phyloP scores from a whole-genome alignment of 805 yeast species.

The Wickerhamiella musiphila region DNA sequence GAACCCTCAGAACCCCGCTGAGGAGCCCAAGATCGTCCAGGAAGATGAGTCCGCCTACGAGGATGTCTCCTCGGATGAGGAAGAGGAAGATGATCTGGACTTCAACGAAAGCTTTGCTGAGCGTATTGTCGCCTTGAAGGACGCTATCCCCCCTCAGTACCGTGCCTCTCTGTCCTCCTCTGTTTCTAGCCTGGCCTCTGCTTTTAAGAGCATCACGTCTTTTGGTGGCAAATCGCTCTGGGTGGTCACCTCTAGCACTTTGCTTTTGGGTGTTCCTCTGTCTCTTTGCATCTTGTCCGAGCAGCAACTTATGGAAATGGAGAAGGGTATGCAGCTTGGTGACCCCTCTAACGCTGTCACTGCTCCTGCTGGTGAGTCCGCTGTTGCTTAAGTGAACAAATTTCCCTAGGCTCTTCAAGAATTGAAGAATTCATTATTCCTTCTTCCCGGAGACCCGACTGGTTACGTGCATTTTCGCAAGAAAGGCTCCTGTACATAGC shows the following conservation, averaged over 20 bases:
- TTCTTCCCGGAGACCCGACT: neutral
- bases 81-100: conserved; percentile 45
- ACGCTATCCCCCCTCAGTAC: conserved; percentile 76
- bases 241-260: conserved; percentile 67
- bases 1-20: conserved; percentile 24
- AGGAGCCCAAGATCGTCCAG: conserved; percentile 26
- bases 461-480: neutral
- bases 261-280: conserved; percentile 83
- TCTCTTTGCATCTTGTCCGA: conserved; percentile 78
- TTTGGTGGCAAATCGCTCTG: conserved; percentile 67
- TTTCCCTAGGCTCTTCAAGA: no score
- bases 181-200: conserved; percentile 20
- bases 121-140: conserved; percentile 80
- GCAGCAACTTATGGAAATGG: conserved; percentile 87
- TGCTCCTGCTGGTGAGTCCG: conserved; percentile 22
- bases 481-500: neutral
- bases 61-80: conserved; percentile 34
- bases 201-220: conserved; percentile 30
- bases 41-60: conserved; percentile 32
- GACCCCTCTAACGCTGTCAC: conserved; percentile 15
- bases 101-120: conserved; percentile 73
- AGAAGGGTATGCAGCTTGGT: conserved; percentile 58
- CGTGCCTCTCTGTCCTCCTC: conserved; percentile 33
- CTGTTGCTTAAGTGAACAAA: neutral
- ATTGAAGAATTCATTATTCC: no score